phyloP scores from a whole-genome alignment of 2,329 filamentous ascomycete genomes.

The Parastagonospora nodorum region DNA sequence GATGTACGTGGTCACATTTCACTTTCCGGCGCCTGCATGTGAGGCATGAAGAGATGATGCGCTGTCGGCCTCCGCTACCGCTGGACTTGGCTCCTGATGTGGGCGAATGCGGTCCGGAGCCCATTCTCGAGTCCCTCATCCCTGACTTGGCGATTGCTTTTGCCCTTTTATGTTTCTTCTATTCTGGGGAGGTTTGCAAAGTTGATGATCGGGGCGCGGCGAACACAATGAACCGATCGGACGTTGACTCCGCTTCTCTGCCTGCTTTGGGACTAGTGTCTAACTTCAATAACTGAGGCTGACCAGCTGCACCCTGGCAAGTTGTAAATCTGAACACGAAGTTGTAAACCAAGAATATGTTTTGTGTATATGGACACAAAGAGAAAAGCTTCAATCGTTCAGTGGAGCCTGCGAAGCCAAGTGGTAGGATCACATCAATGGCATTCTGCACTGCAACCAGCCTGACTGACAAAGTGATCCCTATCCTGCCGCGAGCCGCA shows the following conservation, averaged over 20 bases:
- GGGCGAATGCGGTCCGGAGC: constrained; percentile 30
- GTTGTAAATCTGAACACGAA: too few species aligned
- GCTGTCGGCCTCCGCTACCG: constrained; percentile 38
- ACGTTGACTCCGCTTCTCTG: constrained; percentile 5
- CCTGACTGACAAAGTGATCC: too few species aligned
- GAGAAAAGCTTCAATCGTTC: too few species aligned
- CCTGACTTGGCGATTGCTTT: constrained; percentile 11
- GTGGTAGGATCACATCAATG: too few species aligned
- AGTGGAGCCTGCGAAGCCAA: too few species aligned
- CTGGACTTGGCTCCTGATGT: constrained; percentile 28
- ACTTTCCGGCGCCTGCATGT: constrained; percentile 47
- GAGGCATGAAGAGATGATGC: constrained; percentile 46
- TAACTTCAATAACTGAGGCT: too few species aligned
- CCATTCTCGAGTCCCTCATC: constrained; percentile 33
- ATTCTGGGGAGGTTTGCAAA: constrained; percentile 11
- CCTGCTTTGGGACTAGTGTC: constrained; percentile 24
- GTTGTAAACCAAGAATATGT: too few species aligned
- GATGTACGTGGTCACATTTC: constrained; percentile 46
- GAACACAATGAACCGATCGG: constrained; percentile 10
- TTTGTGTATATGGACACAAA: too few species aligned
- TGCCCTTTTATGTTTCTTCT: constrained; percentile 4
- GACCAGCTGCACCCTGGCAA: too few species aligned
- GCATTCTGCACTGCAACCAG: too few species aligned
- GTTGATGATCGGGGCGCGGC: constrained; percentile 18
- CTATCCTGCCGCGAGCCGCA: too few species aligned